Base-by-base conservation (phyloP, 2,329 filamentous ascomycete species). In the Fusarium goolgardi region DNA sequence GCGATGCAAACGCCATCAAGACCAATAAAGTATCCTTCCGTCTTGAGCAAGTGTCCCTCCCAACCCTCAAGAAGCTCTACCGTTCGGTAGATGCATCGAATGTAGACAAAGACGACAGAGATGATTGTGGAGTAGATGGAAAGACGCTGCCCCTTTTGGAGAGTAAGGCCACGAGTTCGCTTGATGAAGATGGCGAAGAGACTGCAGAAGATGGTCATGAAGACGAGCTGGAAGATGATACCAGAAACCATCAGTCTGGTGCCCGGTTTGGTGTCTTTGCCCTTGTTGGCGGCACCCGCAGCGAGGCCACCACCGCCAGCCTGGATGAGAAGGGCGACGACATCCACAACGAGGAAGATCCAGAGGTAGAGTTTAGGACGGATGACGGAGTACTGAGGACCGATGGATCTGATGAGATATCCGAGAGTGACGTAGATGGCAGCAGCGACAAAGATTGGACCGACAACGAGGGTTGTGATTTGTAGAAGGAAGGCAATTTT, bases 31-130 rank as follows among this genome's bases (percentile, higher is more conserved):
- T 80, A 85, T 12, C 72, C 71, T 69, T 86, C 79, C 7, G 81
- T 81, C n/a, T 81, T 82, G 55, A 85, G 85, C 47, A 85, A 71
- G 43, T 81, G 82, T 0, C 84, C 84, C 8, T 67, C 59, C 84
- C 83, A 85, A 0, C 84, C 84, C 69, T 85, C 76, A 20, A 78
- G 74, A 53, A 86, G 74, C 69, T 85, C 84, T 40, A 85, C 78
- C 2, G 82, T 82, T 51, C 84, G 80, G 67, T 85, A 86, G 37
- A 85, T 80, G 59, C 79, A 82, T 45, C 84, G 77, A 15, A 81
- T 75, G 59, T 83, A 84, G 59, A 85, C 82, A 60, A 79, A 78
- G 7, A 79, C 10, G 6, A 83, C 77, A 6, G 78, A 81, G 47
- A 84, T 73, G 2, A 79, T 68, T 65, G 81, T 80, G 2, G 81